Percentiles rank a stretch among this genome's conserved stretches.
These are phyloP conservation scores for Epichloe typhina DNA, from an alignment of 2,329 filamentous ascomycete genomes.

Conservation along the genomic window DNA sequence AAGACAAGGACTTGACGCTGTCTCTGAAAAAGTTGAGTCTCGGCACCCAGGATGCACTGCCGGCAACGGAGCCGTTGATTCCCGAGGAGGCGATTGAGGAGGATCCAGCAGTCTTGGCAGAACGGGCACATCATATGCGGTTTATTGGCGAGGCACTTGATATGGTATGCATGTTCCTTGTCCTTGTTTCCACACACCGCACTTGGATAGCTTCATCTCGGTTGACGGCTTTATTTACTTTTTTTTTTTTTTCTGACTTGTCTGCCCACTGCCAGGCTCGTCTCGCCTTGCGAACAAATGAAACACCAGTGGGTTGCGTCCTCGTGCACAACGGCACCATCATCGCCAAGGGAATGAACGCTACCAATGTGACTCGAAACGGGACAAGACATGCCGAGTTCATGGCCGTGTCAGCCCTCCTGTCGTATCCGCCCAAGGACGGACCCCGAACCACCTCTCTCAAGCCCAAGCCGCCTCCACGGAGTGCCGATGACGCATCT, in stretches of 20 bases:
- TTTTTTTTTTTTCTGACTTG: no score
- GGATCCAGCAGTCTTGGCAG: slow-evolving; percentile 18
- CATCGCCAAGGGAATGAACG: slow-evolving; percentile 89
- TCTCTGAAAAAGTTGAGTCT: slow-evolving; percentile 12
- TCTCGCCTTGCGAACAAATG: slow-evolving; percentile 69
- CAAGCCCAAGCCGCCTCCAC: slow-evolving; percentile 19
- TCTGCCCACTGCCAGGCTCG: slow-evolving; percentile 49
- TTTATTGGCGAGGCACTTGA: slow-evolving; percentile 80
- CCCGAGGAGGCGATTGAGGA: neutral
- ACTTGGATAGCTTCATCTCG: no score
- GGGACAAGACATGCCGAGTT: slow-evolving; percentile 95
- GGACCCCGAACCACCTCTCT: slow-evolving; percentile 20
- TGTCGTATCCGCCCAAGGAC: slow-evolving; percentile 26
- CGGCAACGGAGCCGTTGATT: neutral
- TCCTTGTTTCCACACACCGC: neutral
- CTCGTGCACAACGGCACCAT: slow-evolving; percentile 68
- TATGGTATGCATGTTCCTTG: slow-evolving; percentile 50
- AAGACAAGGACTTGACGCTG: slow-evolving; percentile 2
- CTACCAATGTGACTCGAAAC: slow-evolving; percentile 81
- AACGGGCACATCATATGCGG: slow-evolving; percentile 22
- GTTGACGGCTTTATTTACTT: no score
- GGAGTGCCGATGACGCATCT: slow-evolving; percentile 8
- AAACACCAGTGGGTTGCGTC: slow-evolving; percentile 94
- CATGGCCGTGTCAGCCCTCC: slow-evolving; percentile 57
- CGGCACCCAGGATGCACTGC: slow-evolving; percentile 1